Evolutionary conservation across 2,329 filamentous ascomycete genomes (phyloP).

Genomic region (Fusarium beomiforme): DNA sequence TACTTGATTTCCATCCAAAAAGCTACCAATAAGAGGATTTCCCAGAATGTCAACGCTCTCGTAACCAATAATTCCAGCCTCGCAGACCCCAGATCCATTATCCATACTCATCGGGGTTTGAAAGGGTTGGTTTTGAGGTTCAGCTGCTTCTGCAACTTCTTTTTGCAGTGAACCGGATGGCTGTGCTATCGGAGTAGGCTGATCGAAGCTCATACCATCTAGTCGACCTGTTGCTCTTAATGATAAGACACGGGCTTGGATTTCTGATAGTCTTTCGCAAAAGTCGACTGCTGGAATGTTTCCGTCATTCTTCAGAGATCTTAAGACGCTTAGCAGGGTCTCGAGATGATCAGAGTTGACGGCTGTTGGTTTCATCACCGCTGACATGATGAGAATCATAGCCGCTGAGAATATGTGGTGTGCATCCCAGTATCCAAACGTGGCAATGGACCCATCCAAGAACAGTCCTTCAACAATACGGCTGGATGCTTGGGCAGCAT

Average conservation of each 20-base stretch:
- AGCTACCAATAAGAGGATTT: conserved; percentile 42
- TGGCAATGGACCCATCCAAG: conserved; percentile 37
- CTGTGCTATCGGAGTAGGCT: background rate
- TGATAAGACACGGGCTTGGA: conserved; percentile 30
- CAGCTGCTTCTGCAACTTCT: background rate
- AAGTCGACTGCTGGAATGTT: conserved; percentile 46
- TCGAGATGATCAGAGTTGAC: conserved; percentile 43
- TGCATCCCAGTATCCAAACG: conserved; percentile 48
- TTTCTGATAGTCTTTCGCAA: conserved; percentile 43
- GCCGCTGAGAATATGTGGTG: conserved; percentile 48
- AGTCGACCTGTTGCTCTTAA: conserved; percentile 24
- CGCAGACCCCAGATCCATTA: background rate
- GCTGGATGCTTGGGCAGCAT: conserved; percentile 43
- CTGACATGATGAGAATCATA: conserved; percentile 46
- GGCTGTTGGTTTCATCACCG: conserved; percentile 43
- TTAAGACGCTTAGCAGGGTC: conserved; percentile 43
- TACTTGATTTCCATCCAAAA: conserved; percentile 41
- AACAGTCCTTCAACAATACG: conserved; percentile 42
- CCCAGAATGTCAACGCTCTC: conserved; percentile 38
- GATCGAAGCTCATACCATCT: conserved; percentile 2
- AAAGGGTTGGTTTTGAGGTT: background rate
- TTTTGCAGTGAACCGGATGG: background rate
- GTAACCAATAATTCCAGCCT: conserved; percentile 16
- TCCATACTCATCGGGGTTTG: conserved; percentile 14
- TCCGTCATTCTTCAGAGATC: conserved; percentile 44